phyloP scores from a whole-genome alignment of 768 basidiomycete species.

The Mycena olivaceomarginata region DNA sequence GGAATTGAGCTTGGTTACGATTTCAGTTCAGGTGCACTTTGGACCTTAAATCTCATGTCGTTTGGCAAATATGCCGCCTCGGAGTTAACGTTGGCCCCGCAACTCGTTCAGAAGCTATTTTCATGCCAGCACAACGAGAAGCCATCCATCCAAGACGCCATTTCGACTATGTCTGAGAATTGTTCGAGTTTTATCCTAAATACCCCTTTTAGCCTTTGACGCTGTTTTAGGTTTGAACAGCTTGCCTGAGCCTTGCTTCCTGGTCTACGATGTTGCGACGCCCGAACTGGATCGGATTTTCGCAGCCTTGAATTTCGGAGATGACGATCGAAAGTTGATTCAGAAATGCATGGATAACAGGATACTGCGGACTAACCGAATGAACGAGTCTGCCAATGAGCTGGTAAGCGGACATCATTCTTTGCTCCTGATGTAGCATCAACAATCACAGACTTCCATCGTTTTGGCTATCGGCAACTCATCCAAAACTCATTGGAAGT shows the following conservation, averaged over 20 bases:
- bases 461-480: slow-evolving; percentile 77
- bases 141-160: slow-evolving; percentile 87
- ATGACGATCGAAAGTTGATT: slow-evolving; percentile 40
- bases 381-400: slow-evolving; percentile 63
- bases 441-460: slow-evolving; percentile 56
- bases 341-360: slow-evolving; percentile 59
- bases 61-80: slow-evolving; percentile 77
- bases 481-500: slow-evolving; percentile 85
- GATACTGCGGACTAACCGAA: slow-evolving; percentile 61
- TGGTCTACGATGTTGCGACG: slow-evolving; percentile 72
- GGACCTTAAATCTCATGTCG: slow-evolving; percentile 80
- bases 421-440: slow-evolving; percentile 1
- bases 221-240: slow-evolving; percentile 69
- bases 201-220: slow-evolving; percentile 1
- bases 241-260: slow-evolving; percentile 77
- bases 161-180: slow-evolving; percentile 78
- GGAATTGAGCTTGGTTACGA: neutral
- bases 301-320: slow-evolving; percentile 61
- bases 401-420: slow-evolving; percentile 61
- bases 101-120: slow-evolving; percentile 78
- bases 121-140: slow-evolving; percentile 91
- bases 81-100: slow-evolving; percentile 80
- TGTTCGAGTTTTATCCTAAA: slow-evolving; percentile 61
- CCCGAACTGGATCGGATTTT: slow-evolving; percentile 62
- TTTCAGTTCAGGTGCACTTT: slow-evolving; percentile 72